phyloP scores from a whole-genome alignment of 257 asterid species.

The Linderniella brevidens region DNA sequence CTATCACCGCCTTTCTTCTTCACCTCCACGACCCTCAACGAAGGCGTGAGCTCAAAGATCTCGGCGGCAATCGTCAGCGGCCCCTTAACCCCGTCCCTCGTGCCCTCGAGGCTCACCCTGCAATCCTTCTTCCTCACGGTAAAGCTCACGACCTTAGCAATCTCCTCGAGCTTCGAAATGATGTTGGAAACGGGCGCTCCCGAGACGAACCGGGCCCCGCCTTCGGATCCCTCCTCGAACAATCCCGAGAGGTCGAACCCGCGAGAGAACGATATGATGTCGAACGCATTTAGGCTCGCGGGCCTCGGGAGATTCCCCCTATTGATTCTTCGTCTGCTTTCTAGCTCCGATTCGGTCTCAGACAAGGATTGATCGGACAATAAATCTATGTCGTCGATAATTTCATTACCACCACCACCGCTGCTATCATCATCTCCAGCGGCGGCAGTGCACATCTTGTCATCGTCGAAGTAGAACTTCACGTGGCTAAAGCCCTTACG shows the following conservation, averaged over 20 bases:
- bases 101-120: constrained; percentile 42
- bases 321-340: constrained; percentile 25
- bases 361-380: constrained; percentile 49
- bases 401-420: neutral
- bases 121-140: constrained; percentile 47
- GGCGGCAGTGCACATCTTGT: constrained; percentile 43
- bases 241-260: constrained; percentile 54
- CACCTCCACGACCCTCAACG: constrained; percentile 48
- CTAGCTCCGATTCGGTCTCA: constrained; percentile 54
- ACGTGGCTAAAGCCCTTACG: constrained; percentile 45
- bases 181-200: constrained; percentile 43
- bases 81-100: constrained; percentile 47
- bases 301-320: constrained; percentile 29
- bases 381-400: constrained; percentile 14
- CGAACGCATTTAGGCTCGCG: constrained; percentile 55
- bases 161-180: constrained; percentile 41
- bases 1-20: constrained; percentile 50
- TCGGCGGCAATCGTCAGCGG: constrained; percentile 54
- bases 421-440: too few relatives aligned
- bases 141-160: constrained; percentile 47
- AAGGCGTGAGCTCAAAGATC: constrained; percentile 46
- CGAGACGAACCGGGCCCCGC: constrained; percentile 30
- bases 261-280: constrained; percentile 41
- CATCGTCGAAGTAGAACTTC: constrained; percentile 75
- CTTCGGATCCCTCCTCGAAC: constrained; percentile 47